A percentile compares a stretch with the other conserved stretches of the same genome.
These are phyloP conservation scores for Malassezia nana DNA, from an alignment of 1,284 basidiomycete species.

Conservation along the genomic window DNA sequence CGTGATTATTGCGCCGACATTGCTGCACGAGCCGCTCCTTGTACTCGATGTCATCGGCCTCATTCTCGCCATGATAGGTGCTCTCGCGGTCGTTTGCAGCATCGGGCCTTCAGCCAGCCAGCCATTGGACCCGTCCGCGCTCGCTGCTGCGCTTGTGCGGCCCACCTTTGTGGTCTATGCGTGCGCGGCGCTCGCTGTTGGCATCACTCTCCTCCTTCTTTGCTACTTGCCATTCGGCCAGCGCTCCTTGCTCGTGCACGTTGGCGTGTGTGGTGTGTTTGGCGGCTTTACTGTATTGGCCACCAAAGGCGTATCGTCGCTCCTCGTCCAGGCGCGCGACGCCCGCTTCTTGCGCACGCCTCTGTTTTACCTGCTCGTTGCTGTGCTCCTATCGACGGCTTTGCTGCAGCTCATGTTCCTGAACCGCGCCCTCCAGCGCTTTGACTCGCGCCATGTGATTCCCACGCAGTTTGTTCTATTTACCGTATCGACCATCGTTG, in stretches of 20 bases:
- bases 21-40: conserved; percentile 53
- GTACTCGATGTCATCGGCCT: conserved; percentile 73
- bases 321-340: conserved; percentile 49
- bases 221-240: conserved; percentile 58
- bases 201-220: conserved; percentile 13
- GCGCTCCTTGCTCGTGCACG: conserved; percentile 68
- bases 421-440: conserved; percentile 55
- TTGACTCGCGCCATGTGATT: conserved; percentile 35
- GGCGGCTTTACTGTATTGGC: conserved; percentile 89
- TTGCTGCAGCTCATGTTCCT: conserved; percentile 82
- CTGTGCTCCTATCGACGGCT: conserved; percentile 69
- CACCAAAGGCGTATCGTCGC: conserved; percentile 79
- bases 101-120: conserved; percentile 52
- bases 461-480: conserved; percentile 85
- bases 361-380: conserved; percentile 37
- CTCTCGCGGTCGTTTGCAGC: conserved; percentile 64
- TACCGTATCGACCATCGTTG: conserved; percentile 67
- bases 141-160: conserved; percentile 31
- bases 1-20: conserved; percentile 79
- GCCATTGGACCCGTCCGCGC: conserved; percentile 26
- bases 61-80: conserved; percentile 38
- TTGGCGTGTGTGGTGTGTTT: conserved; percentile 76
- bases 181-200: conserved; percentile 18
- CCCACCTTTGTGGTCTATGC: conserved; percentile 38
- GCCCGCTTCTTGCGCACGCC: conserved; percentile 31